Evolutionary conservation across 2,329 filamentous ascomycete genomes (phyloP).

Genomic region (Phaeomoniella chlamydospora): DNA sequence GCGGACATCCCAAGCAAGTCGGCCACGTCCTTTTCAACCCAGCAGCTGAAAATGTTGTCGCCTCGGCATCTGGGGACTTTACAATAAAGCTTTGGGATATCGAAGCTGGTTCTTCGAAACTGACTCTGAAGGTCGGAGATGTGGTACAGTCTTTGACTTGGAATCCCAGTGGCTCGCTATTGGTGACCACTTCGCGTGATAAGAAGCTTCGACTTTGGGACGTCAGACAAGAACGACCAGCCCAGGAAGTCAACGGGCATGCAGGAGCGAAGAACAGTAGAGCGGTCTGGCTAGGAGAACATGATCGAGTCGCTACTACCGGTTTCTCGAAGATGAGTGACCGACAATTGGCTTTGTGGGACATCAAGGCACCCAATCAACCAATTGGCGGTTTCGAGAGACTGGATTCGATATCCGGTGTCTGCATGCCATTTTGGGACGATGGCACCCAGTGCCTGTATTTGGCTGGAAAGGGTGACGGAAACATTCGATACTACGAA

Average conservation of each 20-base stretch:
- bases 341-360: slow-evolving; percentile 89
- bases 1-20: slow-evolving; percentile 88
- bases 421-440: slow-evolving; percentile 99
- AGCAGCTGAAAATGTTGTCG: slow-evolving; percentile 85
- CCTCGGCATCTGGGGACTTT: slow-evolving; percentile 88
- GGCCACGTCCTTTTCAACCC: slow-evolving; percentile 98
- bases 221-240: slow-evolving; percentile 78
- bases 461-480: slow-evolving; percentile 93
- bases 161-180: slow-evolving; percentile 74
- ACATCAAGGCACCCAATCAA: slow-evolving; percentile 62
- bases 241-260: slow-evolving; percentile 74
- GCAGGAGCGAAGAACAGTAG: slow-evolving; percentile 94
- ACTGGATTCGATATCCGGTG: slow-evolving; percentile 89
- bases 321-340: slow-evolving; percentile 99
- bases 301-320: slow-evolving; percentile 88
- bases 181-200: slow-evolving; percentile 90
- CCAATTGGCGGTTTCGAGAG: slow-evolving; percentile 83
- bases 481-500: slow-evolving; percentile 98
- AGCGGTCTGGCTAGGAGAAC: slow-evolving; percentile 92
- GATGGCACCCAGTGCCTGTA: slow-evolving; percentile 92
- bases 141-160: slow-evolving; percentile 92
- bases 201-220: slow-evolving; percentile 99
- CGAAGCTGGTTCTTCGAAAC: slow-evolving; percentile 56
- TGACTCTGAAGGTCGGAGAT: slow-evolving; percentile 73
- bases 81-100: slow-evolving; percentile 95